phyloP scores from a whole-genome alignment of 441 rosid genomes.

The Corymbia citriodora region DNA sequence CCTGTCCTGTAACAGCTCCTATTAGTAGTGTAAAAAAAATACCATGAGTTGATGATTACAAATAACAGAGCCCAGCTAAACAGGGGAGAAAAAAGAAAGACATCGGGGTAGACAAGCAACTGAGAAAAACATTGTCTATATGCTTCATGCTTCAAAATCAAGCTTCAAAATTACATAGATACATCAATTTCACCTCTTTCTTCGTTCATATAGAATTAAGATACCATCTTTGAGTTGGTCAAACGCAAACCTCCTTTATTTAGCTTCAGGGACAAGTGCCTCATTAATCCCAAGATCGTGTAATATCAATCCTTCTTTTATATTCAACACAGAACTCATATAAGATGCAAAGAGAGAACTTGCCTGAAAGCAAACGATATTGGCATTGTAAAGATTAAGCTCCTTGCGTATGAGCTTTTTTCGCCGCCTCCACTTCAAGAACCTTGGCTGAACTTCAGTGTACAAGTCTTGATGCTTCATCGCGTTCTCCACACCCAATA shows the following conservation, averaged over 20 bases:
- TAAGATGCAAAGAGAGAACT: conserved; percentile 11
- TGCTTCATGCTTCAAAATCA: neutral
- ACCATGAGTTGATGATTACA: neutral
- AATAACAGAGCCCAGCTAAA: neutral
- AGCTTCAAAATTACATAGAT: neutral
- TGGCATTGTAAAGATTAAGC: conserved; percentile 60
- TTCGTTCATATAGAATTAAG: neutral
- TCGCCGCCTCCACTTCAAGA: conserved; percentile 70
- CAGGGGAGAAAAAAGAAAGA: neutral
- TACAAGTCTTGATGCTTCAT: conserved; percentile 79
- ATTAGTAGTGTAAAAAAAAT: neutral
- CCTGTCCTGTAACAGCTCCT: neutral
- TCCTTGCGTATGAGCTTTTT: conserved; percentile 63
- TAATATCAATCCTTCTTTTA: neutral
- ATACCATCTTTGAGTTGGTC: neutral
- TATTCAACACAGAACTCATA: neutral
- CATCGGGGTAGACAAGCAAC: neutral
- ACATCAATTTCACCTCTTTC: neutral
- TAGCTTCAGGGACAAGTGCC: neutral
- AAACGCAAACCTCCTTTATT: neutral
- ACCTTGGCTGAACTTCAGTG: conserved; percentile 31
- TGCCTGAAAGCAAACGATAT: conserved; percentile 89
- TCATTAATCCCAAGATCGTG: neutral
- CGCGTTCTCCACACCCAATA: conserved; percentile 81
- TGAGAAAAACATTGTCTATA: neutral